These are phyloP conservation scores for Elsinoe perseae DNA, from an alignment of 2,329 filamentous ascomycete genomes.

Conservation along the genomic window DNA sequence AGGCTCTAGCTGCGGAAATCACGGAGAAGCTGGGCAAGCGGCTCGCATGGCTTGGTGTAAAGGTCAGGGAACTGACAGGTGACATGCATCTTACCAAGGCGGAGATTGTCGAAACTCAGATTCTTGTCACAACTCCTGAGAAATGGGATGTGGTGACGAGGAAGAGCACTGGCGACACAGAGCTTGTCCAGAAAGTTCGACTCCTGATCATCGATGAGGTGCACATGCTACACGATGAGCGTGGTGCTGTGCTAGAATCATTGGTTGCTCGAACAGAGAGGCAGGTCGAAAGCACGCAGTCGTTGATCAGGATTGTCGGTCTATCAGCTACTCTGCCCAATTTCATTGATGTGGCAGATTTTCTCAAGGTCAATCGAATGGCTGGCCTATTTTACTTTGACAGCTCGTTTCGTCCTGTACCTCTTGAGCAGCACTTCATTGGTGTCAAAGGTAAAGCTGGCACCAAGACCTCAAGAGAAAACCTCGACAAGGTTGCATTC, in stretches of 20 bases:
- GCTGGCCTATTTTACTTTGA: slow-evolving; percentile 97
- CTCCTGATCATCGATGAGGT: slow-evolving; percentile 97
- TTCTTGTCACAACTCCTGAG: slow-evolving; percentile 96
- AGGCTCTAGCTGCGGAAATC: slow-evolving; percentile 90
- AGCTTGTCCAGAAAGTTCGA: slow-evolving; percentile 93
- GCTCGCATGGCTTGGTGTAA: slow-evolving; percentile 85
- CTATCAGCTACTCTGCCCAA: slow-evolving; percentile 94
- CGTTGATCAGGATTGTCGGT: slow-evolving; percentile 89
- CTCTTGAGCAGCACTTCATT: slow-evolving; percentile 93
- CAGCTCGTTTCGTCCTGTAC: slow-evolving; percentile 87
- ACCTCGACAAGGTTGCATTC: slow-evolving; percentile 78
- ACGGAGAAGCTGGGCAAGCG: slow-evolving; percentile 90
- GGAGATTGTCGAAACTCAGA: slow-evolving; percentile 91
- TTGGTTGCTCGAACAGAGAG: slow-evolving; percentile 89
- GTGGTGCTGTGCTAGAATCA: slow-evolving; percentile 91
- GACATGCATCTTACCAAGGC: slow-evolving; percentile 98
- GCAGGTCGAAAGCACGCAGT: slow-evolving; percentile 97
- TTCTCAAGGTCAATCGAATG: slow-evolving; percentile 88
- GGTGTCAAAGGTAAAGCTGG: slow-evolving; percentile 89
- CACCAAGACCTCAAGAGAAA: slow-evolving; percentile 73
- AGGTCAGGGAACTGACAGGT: slow-evolving; percentile 87
- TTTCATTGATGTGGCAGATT: slow-evolving; percentile 93
- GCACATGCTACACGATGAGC: slow-evolving; percentile 97
- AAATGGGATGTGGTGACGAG: slow-evolving; percentile 99
- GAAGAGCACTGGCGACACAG: slow-evolving; percentile 94